A percentile compares a stretch with the other conserved stretches of the same genome.
These are phyloP conservation scores for Cucurbita moschata DNA, from an alignment of 306 rosid genomes.

Conservation along the genomic window DNA sequence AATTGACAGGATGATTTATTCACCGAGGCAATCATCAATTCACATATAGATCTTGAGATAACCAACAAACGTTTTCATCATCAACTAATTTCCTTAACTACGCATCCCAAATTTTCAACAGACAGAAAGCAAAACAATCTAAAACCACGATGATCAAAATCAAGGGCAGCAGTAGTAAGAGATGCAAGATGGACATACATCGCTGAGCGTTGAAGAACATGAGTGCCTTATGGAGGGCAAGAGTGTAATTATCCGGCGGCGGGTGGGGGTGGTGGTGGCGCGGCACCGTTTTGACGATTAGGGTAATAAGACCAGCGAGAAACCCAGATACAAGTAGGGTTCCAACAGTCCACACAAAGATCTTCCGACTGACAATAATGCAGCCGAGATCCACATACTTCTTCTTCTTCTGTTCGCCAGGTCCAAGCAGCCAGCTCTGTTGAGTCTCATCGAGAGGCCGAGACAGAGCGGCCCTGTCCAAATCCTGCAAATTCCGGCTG, in stretches of 20 bases:
- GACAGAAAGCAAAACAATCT: neutral
- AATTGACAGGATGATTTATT: neutral
- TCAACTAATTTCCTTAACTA: neutral
- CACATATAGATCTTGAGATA: neutral
- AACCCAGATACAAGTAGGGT: conserved; percentile 40
- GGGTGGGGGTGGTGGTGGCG: conserved; percentile 47
- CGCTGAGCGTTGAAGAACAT: conserved; percentile 91
- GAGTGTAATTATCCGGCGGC: conserved; percentile 87
- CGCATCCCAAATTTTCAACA: neutral
- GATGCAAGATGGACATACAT: conserved; percentile 29
- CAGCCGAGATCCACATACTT: conserved; percentile 94
- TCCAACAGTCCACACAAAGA: conserved; percentile 83
- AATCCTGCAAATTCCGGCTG: conserved; percentile 72
- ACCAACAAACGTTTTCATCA: neutral
- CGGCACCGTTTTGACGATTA: conserved; percentile 78
- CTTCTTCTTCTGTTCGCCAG: conserved; percentile 95
- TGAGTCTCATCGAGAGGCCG: conserved; percentile 91
- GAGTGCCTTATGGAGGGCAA: conserved; percentile 87
- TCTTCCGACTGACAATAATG: conserved; percentile 86
- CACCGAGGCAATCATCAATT: neutral
- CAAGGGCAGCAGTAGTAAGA: neutral
- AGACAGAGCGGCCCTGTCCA: conserved; percentile 78
- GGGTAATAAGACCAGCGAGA: conserved; percentile 55
- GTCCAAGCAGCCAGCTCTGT: conserved; percentile 93
- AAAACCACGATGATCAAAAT: neutral